phyloP scores from a whole-genome alignment of 345 rosid genomes.

The Garcia nutans region DNA sequence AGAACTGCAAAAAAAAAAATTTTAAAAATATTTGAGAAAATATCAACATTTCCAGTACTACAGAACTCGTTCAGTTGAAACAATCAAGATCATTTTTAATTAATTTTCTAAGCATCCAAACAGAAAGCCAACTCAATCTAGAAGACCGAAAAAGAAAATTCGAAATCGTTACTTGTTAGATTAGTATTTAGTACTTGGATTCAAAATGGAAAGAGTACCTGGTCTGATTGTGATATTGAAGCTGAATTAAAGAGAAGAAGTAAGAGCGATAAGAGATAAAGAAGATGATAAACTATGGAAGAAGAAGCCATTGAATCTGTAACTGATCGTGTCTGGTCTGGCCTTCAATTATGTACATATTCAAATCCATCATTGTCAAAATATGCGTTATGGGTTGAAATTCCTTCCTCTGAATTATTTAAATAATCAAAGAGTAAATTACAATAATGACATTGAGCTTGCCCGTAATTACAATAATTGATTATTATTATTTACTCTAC shows the following conservation, averaged over 20 bases:
- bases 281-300: background rate
- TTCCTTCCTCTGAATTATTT: too few relatives aligned
- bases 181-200: too few relatives aligned
- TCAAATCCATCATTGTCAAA: too few relatives aligned
- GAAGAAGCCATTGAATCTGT: constrained; percentile 4
- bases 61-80: background rate
- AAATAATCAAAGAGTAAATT: too few relatives aligned
- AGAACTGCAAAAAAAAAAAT: constrained; percentile 43
- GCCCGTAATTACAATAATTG: too few relatives aligned
- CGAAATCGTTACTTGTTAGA: too few relatives aligned
- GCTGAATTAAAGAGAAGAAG: background rate
- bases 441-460: too few relatives aligned
- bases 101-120: background rate
- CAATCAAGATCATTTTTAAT: background rate
- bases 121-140: constrained; percentile 1
- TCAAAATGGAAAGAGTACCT: background rate
- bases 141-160: too few relatives aligned
- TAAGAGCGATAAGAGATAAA: background rate
- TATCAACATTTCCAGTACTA: background rate
- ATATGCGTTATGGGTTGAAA: too few relatives aligned
- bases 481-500: too few relatives aligned
- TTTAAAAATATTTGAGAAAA: background rate
- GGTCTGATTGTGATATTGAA: constrained; percentile 1
- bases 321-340: background rate
- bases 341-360: background rate